Evolutionary conservation across 2,329 filamentous ascomycete species (phyloP), one percentile per base, ranked within the genome.

Genomic region (Aureobasidium melanogenum): DNA sequence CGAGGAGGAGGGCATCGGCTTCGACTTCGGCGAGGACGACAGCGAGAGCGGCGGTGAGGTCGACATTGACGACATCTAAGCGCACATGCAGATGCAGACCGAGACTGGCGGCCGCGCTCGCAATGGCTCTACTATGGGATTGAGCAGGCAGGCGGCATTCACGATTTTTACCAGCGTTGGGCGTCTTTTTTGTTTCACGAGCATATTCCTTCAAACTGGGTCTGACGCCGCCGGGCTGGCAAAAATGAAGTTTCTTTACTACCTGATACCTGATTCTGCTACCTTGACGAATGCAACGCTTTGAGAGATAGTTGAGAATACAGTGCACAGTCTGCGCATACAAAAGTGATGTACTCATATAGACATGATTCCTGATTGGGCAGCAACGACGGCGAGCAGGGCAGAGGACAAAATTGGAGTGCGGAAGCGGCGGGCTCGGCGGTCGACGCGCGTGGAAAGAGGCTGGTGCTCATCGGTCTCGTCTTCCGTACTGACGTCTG

Each of bases 1-100:
- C 77, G 89, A 92, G 76, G 92, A 91, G 76, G 88, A 96, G 75
- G 93, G 94, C 77, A 91, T 89, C 80, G 94, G 94, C 79, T 96
- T 99, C 82, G 94, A 97, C 80, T 97, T 97, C 81, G 94, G 95
- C 79, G 92, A 97, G 76, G 93, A 96, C 77, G 83, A 83, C 34
- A 81, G 80, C 58, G 79, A 73, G 52, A 79, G 76, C 66, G 83
- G 82, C 66, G 91, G 90, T 80, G 91, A 96, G 69, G 86, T 97
- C 71, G 91, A 95, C 75, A 90, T 96, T 74, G 93, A 97, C 80
- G 91, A 97, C 77, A 96, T 97, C 76, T 97, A 71, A 74, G 64
- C 46, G 63, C 44, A 14, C n/a, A n/a, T n/a, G n/a, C n/a, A n/a
- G n/a, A n/a, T n/a, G n/a, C n/a, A 5, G 30, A 32, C 7, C 30